Evolutionary conservation across 805 yeast species (phyloP), one percentile per base, ranked within the genome.

Genomic region (Saccharomycopsis microspora): DNA sequence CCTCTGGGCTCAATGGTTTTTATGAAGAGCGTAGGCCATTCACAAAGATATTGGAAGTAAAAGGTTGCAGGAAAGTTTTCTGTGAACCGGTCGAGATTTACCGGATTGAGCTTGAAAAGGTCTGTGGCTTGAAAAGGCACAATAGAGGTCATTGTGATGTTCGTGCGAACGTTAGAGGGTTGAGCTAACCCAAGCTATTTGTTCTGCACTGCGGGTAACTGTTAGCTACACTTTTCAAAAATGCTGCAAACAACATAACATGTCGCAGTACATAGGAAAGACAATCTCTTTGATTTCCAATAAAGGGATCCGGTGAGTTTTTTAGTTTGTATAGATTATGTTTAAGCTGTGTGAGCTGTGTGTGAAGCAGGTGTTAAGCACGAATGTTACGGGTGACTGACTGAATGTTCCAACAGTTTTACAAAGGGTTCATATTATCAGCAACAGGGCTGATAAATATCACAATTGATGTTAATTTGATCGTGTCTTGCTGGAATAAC

Each of bases 201-300:
- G 19, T 19, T 19, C 19, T 19, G 19, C 19, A 19, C 19, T 19
- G 19, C 19, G 19, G 19, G 19, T 19, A 19, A 19, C 19, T 19
- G 19, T 19, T 19, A 19, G 19, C 19, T 19, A 19, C 19, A 19
- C 19, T 19, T 19, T 19, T 19, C 19, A 9, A 43, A 37, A 3
- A 40, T 5, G 35, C 19, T 27, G 2, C 10, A 32, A n/a, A 40
- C 11, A n/a, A 8, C n/a, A 34, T 34, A 45, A 32, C 41, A 93
- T 93, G 97, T 82, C 97, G 42, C 88, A 88, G 60, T 89, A 82
- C 64, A 84, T 88, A 56, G 97, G 97, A 6, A 86, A 86, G 63
- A 82, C 90, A 45, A 86, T 88, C 57, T 79, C 93, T 30, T 71
- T 87, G 61, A 75, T 84, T 54, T 82, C 94, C 50, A 78, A 76